phyloP scores from a whole-genome alignment of 768 basidiomycete genomes.

The Collybiopsis confluens region DNA sequence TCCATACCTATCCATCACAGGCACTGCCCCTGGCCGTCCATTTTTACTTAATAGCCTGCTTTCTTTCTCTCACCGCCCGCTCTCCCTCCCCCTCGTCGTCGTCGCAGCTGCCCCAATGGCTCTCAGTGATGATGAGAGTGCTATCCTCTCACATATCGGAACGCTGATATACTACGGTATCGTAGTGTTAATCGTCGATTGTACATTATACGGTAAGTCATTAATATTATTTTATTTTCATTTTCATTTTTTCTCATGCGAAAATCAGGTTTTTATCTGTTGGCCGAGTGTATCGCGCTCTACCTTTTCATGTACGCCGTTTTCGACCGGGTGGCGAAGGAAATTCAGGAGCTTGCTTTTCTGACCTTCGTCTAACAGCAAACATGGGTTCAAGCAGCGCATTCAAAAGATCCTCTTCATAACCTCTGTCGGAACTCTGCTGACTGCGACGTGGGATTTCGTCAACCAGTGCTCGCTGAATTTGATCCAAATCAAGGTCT shows the following conservation, averaged over 20 bases:
- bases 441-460: conserved; percentile 2
- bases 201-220: conserved; percentile 1
- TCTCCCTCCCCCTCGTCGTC: too few species aligned
- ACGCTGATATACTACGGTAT: conserved; percentile 2
- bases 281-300: background rate
- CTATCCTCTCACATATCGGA: background rate
- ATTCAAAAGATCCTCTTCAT: background rate
- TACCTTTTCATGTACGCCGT: background rate
- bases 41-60: too few species aligned
- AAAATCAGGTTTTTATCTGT: conserved; percentile 3
- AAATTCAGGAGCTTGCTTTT: background rate
- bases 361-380: background rate
- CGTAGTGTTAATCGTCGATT: conserved; percentile 3
- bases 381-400: background rate
- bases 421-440: background rate
- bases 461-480: conserved; percentile 1
- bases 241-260: background rate
- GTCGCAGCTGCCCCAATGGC: too few species aligned
- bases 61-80: too few species aligned
- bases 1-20: too few species aligned
- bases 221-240: background rate
- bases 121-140: background rate
- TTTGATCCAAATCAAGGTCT: conserved; percentile 4
- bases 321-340: background rate
- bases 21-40: too few species aligned